Percentiles rank a stretch among this genome's conserved stretches.
phyloP scores from a whole-genome alignment of 2,329 filamentous ascomycete species.

The Cucurbitaria berberidis region DNA sequence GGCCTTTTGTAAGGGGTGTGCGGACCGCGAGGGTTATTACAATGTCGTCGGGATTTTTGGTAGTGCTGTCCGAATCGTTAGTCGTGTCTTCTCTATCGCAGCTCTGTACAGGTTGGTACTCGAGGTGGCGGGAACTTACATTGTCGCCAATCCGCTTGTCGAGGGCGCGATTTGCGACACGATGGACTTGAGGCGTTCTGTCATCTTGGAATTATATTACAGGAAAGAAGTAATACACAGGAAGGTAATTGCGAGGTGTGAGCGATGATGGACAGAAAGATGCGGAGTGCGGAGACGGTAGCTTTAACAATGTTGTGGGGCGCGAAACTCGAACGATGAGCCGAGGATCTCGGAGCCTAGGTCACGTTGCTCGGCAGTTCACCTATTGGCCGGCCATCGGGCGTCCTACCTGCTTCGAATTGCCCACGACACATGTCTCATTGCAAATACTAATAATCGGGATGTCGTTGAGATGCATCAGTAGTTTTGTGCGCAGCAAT shows the following conservation, averaged over 20 bases:
- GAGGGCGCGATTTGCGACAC: constrained; percentile 83
- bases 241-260: background rate
- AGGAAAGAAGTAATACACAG: background rate
- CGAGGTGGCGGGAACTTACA: constrained; percentile 65
- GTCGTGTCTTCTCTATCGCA: constrained; percentile 1
- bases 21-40: constrained; percentile 93
- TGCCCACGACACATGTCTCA: background rate
- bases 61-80: constrained; percentile 64
- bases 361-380: constrained; percentile 17
- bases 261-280: background rate
- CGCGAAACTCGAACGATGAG: constrained; percentile 1
- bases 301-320: constrained; percentile 25
- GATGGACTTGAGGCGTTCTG: constrained; percentile 85
- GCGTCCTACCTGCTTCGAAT: background rate
- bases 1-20: constrained; percentile 85
- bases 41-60: constrained; percentile 93
- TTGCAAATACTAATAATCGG: background rate
- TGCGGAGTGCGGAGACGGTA: constrained; percentile 22
- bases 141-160: constrained; percentile 71
- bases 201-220: constrained; percentile 40
- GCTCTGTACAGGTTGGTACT: background rate
- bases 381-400: constrained; percentile 5
- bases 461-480: background rate
- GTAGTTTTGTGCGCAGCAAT: background rate
- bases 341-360: constrained; percentile 17